phyloP scores from a whole-genome alignment of 2,329 filamentous ascomycete genomes.

The Geosmithia putterillii region DNA sequence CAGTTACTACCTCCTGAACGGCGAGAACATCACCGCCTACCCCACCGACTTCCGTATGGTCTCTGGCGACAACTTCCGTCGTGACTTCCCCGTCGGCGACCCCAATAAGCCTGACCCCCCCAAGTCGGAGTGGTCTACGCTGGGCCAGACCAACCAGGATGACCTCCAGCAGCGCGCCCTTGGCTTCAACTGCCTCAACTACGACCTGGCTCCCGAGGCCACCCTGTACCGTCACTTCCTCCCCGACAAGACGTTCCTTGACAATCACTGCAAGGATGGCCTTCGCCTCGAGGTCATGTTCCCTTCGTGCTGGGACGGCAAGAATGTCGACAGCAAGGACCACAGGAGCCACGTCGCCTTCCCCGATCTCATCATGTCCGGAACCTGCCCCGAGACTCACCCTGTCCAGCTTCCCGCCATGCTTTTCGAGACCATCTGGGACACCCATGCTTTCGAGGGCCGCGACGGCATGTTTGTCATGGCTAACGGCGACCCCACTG shows the following conservation, averaged over 20 bases:
- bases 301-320: conserved; percentile 75
- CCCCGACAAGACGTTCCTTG: conserved; percentile 68
- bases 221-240: conserved; percentile 73
- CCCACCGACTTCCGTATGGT: conserved; percentile 72
- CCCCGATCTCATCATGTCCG: conserved; percentile 63
- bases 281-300: conserved; percentile 78
- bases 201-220: conserved; percentile 49
- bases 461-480: conserved; percentile 60
- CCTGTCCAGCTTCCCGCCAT: conserved; percentile 59
- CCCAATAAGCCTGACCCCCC: conserved; percentile 49
- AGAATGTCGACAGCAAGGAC: conserved; percentile 41
- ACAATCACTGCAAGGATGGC: conserved; percentile 71
- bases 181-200: conserved; percentile 97
- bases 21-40: conserved; percentile 57
- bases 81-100: conserved; percentile 58
- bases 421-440: conserved; percentile 79
- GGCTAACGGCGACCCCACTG: conserved; percentile 65
- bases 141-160: conserved; percentile 52
- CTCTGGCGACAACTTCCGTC: conserved; percentile 55
- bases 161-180: conserved; percentile 68
- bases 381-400: conserved; percentile 60
- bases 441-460: conserved; percentile 52
- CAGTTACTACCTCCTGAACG: conserved; percentile 75
- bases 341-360: conserved; percentile 64
- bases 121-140: conserved; percentile 57